Base-by-base conservation (phyloP, 2,329 filamentous ascomycete species). In the Xylaria hypoxylon region DNA sequence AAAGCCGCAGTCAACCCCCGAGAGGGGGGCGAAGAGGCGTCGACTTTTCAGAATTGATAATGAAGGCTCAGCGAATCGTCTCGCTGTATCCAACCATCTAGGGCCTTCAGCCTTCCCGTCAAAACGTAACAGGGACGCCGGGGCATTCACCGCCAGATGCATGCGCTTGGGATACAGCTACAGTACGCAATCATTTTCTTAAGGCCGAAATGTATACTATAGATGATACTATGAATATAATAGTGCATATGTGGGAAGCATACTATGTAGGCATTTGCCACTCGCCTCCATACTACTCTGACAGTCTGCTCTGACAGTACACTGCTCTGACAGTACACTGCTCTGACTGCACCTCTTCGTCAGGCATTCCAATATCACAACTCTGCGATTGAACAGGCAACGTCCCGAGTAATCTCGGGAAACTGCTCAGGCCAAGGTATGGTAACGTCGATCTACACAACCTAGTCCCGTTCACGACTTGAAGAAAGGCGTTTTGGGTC, bases 131-230 rank as follows among this genome's bases (percentile, higher is more conserved):
- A 48, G 28, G 33, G 19, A n/a, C 26, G 17, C 44, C 50, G 44
- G 19, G n/a, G 24, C 22, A 40, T 44, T 62, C 66, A 68, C 66
- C 66, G 62, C 66, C 45, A 62, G 35, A 53, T 53, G 51, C 44
- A 63, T 59, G 53, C 48, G 56, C 40, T 33, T 28, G 15, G 26
- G 48, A 52, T 45, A 38, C 26, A 44, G 47, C 26, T 61, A 45
- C n/a, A n/a, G n/a, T n/a, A n/a, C 24, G 42, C 31, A 47, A 19
- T 31, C 28, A 38, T n/a, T 28, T 19, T 57, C 17, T 60, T 11
- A 15, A 28, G 15, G 5, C 11, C n/a, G 38, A 24, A 24, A 45
- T 48, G 48, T 44, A 50, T 22, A 61, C 42, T 44, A 50, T 22
- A 61, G 31, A n/a, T 55, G 63, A 60, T 57, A 40, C 51, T 62